These are phyloP conservation scores for Penicillium malachiteum DNA, from an alignment of 495 filamentous ascomycete genomes.

Conservation along the genomic window DNA sequence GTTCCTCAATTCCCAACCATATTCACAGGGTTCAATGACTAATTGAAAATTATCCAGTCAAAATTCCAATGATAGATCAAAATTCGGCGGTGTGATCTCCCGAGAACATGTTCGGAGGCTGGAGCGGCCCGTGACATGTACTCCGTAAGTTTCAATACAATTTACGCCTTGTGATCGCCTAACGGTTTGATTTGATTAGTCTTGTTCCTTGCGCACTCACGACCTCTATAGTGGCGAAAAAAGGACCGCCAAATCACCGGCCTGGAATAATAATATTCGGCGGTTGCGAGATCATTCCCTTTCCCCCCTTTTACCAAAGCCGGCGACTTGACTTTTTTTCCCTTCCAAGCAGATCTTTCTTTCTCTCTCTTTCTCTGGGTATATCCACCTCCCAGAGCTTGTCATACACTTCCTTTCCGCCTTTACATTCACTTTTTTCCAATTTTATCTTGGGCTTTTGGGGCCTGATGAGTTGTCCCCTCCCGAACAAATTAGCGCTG, in stretches of 20 bases:
- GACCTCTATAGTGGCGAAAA: constrained; percentile 25
- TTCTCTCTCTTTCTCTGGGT: background rate
- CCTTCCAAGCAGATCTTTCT: background rate
- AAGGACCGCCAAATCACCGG: constrained; percentile 19
- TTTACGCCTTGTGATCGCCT: constrained; percentile 19
- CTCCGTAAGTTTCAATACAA: constrained; percentile 12
- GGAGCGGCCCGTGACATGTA: constrained; percentile 13
- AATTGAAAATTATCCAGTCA: too few relatives aligned
- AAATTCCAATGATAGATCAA: too few relatives aligned
- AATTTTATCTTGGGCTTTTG: background rate
- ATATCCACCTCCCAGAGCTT: background rate
- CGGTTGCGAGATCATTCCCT: constrained; percentile 9
- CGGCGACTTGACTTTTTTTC: background rate
- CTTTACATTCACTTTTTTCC: background rate
- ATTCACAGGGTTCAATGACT: too few relatives aligned
- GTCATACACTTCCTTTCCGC: constrained; percentile 1
- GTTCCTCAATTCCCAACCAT: too few relatives aligned
- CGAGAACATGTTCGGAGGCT: too few relatives aligned
- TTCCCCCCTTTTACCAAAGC: constrained; percentile 20
- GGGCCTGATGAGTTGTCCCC: constrained; percentile 5
- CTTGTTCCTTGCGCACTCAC: constrained; percentile 18
- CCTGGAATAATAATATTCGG: constrained; percentile 19
- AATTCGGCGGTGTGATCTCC: too few relatives aligned
- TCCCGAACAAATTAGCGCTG: constrained; percentile 13
- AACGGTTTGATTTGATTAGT: constrained; percentile 20